Evolutionary conservation across 257 asterid species (phyloP).

Genomic region (Fraxinus pennsylvanica): DNA sequence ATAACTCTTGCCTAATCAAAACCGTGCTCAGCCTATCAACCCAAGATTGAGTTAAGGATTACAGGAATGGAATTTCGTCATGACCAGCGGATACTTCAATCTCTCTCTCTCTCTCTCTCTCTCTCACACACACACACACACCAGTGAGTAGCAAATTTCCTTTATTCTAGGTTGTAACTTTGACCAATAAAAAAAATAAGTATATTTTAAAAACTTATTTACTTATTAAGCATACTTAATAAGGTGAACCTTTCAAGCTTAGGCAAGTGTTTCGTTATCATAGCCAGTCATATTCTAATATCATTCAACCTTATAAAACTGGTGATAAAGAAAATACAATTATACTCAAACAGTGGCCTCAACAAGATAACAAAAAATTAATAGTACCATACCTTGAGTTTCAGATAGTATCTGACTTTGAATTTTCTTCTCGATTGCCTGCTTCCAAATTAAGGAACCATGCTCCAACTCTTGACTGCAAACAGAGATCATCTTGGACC

Average conservation of each 20-base stretch:
- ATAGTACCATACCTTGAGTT: constrained; percentile 54
- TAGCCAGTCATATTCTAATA: constrained; percentile 8
- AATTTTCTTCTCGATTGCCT: constrained; percentile 53
- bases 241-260: not conserved
- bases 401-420: constrained; percentile 50
- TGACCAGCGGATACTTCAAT: not conserved
- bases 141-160: not conserved
- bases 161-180: not conserved
- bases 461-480: constrained; percentile 68
- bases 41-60: not conserved
- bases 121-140: too few species aligned
- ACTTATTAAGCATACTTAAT: not conserved
- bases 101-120: not conserved
- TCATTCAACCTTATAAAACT: not conserved
- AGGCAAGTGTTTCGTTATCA: not conserved
- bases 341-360: constrained; percentile 14
- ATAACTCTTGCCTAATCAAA: not conserved
- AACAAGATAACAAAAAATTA: constrained; percentile 17
- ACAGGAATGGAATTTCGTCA: not conserved
- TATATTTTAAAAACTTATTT: not conserved
- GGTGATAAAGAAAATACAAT: constrained; percentile 1
- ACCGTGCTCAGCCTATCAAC: not conserved
- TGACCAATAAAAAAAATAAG: not conserved
- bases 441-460: constrained; percentile 69
- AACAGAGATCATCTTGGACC: constrained; percentile 61